Evolutionary conservation across 176 grass and related monocot species (phyloP).

Genomic region (Phyllostachys edulis): DNA sequence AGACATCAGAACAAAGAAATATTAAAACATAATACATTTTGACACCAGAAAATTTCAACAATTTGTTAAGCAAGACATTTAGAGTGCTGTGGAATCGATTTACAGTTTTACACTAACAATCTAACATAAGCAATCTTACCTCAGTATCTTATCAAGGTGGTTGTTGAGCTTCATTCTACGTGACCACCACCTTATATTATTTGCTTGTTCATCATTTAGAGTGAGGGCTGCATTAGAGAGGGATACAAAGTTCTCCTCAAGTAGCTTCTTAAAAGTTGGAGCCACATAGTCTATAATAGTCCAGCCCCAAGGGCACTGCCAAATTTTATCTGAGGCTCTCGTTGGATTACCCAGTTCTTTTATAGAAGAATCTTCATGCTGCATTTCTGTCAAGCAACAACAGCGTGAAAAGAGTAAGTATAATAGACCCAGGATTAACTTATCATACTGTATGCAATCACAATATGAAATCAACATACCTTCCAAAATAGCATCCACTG

Average conservation of each 20-base stretch:
- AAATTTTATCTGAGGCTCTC: constrained; percentile 41
- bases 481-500: constrained; percentile 54
- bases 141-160: constrained; percentile 54
- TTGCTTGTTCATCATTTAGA: constrained; percentile 41
- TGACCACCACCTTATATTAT: constrained; percentile 55
- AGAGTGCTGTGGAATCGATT: not conserved
- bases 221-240: constrained; percentile 36
- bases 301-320: constrained; percentile 77
- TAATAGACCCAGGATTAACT: constrained; percentile 23
- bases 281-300: constrained; percentile 58
- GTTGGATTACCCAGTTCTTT: constrained; percentile 33
- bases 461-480: constrained; percentile 40
- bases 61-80: constrained; percentile 1
- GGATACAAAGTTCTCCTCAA: constrained; percentile 71
- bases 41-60: not conserved
- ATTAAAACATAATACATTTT: constrained; percentile 8
- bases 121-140: constrained; percentile 50
- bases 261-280: constrained; percentile 65
- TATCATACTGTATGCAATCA: not conserved
- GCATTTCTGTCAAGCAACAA: constrained; percentile 47
- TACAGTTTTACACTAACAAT: constrained; percentile 1
- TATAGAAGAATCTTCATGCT: constrained; percentile 40
- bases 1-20: constrained; percentile 25
- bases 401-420: constrained; percentile 9
- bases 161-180: constrained; percentile 70